phyloP scores from a whole-genome alignment of 805 yeast genomes.

The Wickerhamomyces tratensis region DNA sequence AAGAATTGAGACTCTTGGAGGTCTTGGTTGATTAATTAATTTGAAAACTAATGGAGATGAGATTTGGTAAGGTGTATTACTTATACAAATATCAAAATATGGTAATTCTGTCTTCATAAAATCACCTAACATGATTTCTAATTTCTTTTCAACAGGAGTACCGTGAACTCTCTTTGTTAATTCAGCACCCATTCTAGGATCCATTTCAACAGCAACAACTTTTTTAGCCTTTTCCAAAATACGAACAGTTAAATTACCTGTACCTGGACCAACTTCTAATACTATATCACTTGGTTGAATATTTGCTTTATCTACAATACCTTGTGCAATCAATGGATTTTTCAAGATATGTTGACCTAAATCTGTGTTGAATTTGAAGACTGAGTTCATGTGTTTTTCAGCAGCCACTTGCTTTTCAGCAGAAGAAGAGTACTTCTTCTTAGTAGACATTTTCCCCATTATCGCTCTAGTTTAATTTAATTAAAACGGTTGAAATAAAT shows the following conservation, averaged over 20 bases:
- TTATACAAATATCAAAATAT: slow-evolving; percentile 89
- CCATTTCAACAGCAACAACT: slow-evolving; percentile 97
- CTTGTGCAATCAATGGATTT: slow-evolving; percentile 95
- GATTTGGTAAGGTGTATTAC: slow-evolving; percentile 96
- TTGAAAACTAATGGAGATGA: slow-evolving; percentile 95
- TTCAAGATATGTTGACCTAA: slow-evolving; percentile 95
- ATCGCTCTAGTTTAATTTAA: background rate
- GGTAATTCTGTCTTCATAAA: slow-evolving; percentile 94
- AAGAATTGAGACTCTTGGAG: slow-evolving; percentile 89
- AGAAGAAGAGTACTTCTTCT: slow-evolving; percentile 43
- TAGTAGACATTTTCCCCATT: slow-evolving; percentile 33
- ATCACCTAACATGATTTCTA: slow-evolving; percentile 90
- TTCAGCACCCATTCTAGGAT: slow-evolving; percentile 99
- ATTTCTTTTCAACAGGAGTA: slow-evolving; percentile 84
- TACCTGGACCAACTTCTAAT: slow-evolving; percentile 98
- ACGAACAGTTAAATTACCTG: slow-evolving; percentile 92
- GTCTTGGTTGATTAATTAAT: slow-evolving; percentile 79
- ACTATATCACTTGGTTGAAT: slow-evolving; percentile 89
- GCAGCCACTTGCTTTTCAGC: slow-evolving; percentile 55
- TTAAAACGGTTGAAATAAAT: too few relatives aligned
- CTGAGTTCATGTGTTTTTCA: slow-evolving; percentile 64
- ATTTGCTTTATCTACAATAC: slow-evolving; percentile 93
- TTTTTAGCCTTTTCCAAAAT: slow-evolving; percentile 87
- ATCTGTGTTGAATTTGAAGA: slow-evolving; percentile 94
- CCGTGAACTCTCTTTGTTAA: slow-evolving; percentile 96